These are phyloP conservation scores for Solanum boliviense DNA, from an alignment of 257 asterid species.

Conservation along the genomic window DNA sequence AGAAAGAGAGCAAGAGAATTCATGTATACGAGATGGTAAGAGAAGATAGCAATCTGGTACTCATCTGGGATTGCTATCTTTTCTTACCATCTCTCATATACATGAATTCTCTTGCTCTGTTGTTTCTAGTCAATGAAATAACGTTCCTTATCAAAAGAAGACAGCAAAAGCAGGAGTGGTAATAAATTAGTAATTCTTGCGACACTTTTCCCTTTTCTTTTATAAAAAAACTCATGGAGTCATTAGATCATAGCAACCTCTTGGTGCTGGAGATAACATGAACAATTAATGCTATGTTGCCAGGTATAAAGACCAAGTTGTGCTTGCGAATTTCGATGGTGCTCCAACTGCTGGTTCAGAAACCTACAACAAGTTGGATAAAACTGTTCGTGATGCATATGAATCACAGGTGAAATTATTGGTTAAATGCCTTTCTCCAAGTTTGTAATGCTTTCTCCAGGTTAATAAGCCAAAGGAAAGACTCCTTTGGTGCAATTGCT, in stretches of 20 bases:
- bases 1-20: neutral
- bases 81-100: neutral
- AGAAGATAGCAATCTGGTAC: neutral
- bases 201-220: neutral
- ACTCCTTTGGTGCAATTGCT: no score
- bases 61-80: neutral
- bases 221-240: neutral
- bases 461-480: no score
- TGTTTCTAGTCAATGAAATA: neutral
- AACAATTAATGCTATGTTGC: neutral
- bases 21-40: neutral
- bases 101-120: neutral
- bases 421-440: neutral
- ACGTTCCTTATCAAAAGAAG: neutral
- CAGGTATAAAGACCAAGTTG: neutral
- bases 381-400: neutral
- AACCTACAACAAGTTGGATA: neutral
- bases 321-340: neutral
- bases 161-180: neutral
- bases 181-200: no score
- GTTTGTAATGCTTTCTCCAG: no score
- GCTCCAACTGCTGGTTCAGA: neutral
- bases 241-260: neutral
- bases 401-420: neutral
- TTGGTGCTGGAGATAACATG: neutral